Evolutionary conservation across 495 filamentous ascomycete species (phyloP).

Genomic region (Hapsidospora chrysogenum): DNA sequence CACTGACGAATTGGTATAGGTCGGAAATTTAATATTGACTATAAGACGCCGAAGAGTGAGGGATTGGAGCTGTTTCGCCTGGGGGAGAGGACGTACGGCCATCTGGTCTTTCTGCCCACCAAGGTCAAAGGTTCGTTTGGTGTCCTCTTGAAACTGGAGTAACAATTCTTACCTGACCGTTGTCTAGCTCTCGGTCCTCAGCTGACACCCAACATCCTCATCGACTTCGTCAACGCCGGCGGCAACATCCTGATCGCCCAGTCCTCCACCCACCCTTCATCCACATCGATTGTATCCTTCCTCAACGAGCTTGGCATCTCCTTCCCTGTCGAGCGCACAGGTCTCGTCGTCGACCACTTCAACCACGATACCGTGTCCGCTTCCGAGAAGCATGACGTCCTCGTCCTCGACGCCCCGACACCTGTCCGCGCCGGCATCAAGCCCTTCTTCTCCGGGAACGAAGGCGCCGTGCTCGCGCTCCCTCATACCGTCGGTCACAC

Average conservation of each 20-base stretch:
- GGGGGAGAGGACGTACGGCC: slow-evolving; percentile 80
- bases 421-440: slow-evolving; percentile 50
- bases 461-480: slow-evolving; percentile 50
- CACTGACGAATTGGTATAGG: slow-evolving; percentile 21
- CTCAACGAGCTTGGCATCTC: slow-evolving; percentile 85
- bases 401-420: slow-evolving; percentile 52
- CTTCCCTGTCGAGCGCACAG: slow-evolving; percentile 65
- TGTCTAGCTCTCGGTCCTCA: slow-evolving; percentile 83
- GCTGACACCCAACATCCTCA: slow-evolving; percentile 68
- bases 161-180: no score
- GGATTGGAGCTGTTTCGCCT: slow-evolving; percentile 67
- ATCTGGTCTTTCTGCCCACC: slow-evolving; percentile 71
- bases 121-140: slow-evolving; percentile 66
- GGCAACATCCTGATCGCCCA: slow-evolving; percentile 90
- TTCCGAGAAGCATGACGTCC: slow-evolving; percentile 72
- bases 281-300: slow-evolving; percentile 65
- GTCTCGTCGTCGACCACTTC: slow-evolving; percentile 86
- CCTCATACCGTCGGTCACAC: slow-evolving; percentile 64
- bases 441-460: slow-evolving; percentile 51
- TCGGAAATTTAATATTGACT: slow-evolving; percentile 64
- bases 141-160: no score
- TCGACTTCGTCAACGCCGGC: slow-evolving; percentile 78
- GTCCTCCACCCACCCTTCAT: slow-evolving; percentile 52
- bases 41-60: slow-evolving; percentile 77
- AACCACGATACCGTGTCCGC: slow-evolving; percentile 68